Evolutionary conservation across 2,329 filamentous ascomycete genomes (phyloP).

Genomic region (Fusarium tanahbumbuense): DNA sequence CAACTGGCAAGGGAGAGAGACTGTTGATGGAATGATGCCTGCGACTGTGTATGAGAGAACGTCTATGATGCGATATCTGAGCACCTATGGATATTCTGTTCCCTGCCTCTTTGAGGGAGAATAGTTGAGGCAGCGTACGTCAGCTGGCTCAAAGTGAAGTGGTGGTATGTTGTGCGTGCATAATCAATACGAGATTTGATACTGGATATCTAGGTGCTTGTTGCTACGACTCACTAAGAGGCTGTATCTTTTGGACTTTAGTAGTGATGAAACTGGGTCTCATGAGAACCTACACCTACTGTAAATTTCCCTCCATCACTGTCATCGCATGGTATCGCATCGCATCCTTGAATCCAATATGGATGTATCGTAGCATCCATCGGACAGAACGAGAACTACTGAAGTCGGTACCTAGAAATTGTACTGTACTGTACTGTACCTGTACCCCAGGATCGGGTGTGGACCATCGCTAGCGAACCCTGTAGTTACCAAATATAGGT

Average conservation of each 20-base stretch:
- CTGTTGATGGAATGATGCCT: background rate
- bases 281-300: background rate
- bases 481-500: slow-evolving; percentile 33
- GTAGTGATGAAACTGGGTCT: background rate
- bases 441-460: slow-evolving; percentile 18
- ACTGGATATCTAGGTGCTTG: background rate
- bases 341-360: background rate
- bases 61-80: background rate
- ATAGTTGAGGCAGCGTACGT: background rate
- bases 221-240: background rate
- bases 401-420: too few relatives aligned
- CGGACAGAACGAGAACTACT: background rate
- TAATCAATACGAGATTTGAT: slow-evolving; percentile 24
- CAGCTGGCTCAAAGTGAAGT: slow-evolving; percentile 10
- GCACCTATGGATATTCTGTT: background rate
- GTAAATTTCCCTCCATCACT: background rate
- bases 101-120: background rate
- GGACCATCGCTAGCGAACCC: slow-evolving; percentile 11
- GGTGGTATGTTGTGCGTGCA: slow-evolving; percentile 14
- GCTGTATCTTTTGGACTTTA: background rate
- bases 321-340: background rate
- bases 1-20: background rate
- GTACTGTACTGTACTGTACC: background rate
- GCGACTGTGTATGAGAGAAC: background rate
- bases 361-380: background rate